These are phyloP conservation scores for Castanea sativa DNA, from an alignment of 306 rosid genomes.

Conservation along the genomic window DNA sequence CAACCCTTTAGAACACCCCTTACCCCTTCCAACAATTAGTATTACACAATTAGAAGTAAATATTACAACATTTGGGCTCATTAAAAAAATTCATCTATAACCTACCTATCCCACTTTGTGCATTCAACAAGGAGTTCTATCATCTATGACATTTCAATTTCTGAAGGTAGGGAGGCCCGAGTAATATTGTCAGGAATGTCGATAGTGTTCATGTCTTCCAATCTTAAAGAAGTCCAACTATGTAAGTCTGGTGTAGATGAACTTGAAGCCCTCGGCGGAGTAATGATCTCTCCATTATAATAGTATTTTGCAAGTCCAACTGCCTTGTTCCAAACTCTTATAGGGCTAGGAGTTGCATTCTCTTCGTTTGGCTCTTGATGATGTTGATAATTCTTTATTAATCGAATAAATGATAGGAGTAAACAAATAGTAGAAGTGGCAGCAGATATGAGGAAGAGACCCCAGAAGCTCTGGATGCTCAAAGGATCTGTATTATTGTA, in stretches of 20 bases:
- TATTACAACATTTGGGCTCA: too few relatives aligned
- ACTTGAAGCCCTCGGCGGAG: not conserved
- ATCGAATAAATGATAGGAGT: constrained; percentile 27
- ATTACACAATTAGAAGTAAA: too few relatives aligned
- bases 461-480: constrained; percentile 51
- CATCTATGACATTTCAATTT: not conserved
- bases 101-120: too few relatives aligned
- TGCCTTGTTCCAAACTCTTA: constrained; percentile 19
- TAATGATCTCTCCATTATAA: constrained; percentile 5
- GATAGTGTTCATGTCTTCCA: not conserved
- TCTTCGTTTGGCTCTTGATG: constrained; percentile 15
- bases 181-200: not conserved
- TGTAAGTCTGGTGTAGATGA: not conserved
- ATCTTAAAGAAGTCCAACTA: not conserved
- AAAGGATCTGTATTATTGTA: constrained; percentile 26
- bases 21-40: too few relatives aligned
- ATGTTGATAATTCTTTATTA: constrained; percentile 1
- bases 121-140: not conserved
- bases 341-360: not conserved
- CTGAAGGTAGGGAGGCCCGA: not conserved
- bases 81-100: too few relatives aligned
- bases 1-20: too few relatives aligned
- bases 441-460: constrained; percentile 51
- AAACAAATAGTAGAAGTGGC: constrained; percentile 50
- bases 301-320: constrained; percentile 22